Percentiles rank a stretch among this genome's conserved stretches.
Conservation (phyloP, 768 basidiomycete species). For the Tulasnella calospora region DNA sequence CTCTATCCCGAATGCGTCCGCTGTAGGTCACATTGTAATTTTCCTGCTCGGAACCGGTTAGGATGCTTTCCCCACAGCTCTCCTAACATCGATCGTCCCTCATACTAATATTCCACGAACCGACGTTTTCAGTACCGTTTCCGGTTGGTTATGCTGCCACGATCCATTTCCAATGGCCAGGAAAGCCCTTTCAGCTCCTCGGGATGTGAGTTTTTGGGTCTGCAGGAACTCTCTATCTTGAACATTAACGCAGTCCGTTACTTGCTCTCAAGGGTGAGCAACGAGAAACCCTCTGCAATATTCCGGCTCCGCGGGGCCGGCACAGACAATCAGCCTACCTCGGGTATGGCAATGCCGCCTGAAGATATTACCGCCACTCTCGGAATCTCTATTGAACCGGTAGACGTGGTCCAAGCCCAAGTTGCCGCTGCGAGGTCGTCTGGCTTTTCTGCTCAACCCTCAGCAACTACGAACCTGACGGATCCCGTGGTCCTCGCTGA, state of each 20-base stretch:
- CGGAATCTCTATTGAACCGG: slow-evolving; percentile 75
- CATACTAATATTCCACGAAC: neutral
- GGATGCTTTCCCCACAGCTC: slow-evolving; percentile 17
- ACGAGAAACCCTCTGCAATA: slow-evolving; percentile 84
- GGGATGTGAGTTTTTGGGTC: slow-evolving; percentile 59
- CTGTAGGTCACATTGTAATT: slow-evolving; percentile 77
- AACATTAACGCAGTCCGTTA: neutral
- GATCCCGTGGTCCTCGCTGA: slow-evolving; percentile 60
- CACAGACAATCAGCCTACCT: slow-evolving; percentile 37
- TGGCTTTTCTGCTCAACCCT: slow-evolving; percentile 32
- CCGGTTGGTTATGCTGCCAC: slow-evolving; percentile 80
- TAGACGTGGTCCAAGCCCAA: slow-evolving; percentile 56
- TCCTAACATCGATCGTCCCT: neutral
- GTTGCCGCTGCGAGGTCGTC: slow-evolving; percentile 38
- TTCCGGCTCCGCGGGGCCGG: slow-evolving; percentile 73
- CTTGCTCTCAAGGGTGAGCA: slow-evolving; percentile 59
- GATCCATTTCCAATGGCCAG: slow-evolving; percentile 82
- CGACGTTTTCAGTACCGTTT: slow-evolving; percentile 53
- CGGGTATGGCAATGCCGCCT: slow-evolving; percentile 34
- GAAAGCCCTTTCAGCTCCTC: slow-evolving; percentile 77
- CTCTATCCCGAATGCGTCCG: slow-evolving; percentile 61
- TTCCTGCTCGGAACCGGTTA: slow-evolving; percentile 74
- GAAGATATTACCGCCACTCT: slow-evolving; percentile 65
- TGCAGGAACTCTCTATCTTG: neutral
- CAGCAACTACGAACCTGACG: slow-evolving; percentile 31